phyloP scores from a whole-genome alignment of 2,329 filamentous ascomycete species.

The Fusarium goolgardi region DNA sequence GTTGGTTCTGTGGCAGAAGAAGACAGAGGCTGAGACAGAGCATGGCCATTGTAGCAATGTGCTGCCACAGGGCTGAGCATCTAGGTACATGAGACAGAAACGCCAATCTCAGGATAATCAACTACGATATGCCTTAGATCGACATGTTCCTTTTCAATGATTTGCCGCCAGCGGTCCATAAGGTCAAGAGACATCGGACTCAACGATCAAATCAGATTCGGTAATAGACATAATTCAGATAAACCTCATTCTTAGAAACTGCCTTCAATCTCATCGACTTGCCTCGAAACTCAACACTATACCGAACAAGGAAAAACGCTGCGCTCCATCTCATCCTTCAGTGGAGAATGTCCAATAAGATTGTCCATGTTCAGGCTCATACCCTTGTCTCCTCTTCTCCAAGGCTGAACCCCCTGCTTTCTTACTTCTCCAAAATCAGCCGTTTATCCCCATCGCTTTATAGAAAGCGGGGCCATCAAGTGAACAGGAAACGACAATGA shows the following conservation, averaged over 20 bases:
- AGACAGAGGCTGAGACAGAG: not conserved
- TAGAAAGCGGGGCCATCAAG: constrained; percentile 22
- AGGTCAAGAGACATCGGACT: not conserved
- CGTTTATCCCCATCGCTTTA: not conserved
- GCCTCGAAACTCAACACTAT: constrained; percentile 13
- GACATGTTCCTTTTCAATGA: not conserved
- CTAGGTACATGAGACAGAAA: not conserved
- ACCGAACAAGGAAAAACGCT: constrained; percentile 20
- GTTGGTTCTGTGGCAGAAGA: not conserved
- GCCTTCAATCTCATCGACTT: not conserved
- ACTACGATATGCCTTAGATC: constrained; percentile 12
- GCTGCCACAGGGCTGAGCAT: constrained; percentile 29
- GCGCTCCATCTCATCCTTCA: constrained; percentile 24
- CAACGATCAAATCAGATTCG: constrained; percentile 6
- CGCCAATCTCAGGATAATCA: constrained; percentile 19
- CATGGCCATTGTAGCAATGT: constrained; percentile 15
- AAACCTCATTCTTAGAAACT: not conserved
- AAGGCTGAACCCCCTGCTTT: constrained; percentile 19
- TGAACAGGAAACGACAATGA: not conserved
- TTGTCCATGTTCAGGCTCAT: not conserved
- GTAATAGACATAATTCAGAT: not conserved
- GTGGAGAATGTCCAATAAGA: constrained; percentile 22
- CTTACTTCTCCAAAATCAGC: constrained; percentile 6
- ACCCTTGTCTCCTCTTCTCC: constrained; percentile 7
- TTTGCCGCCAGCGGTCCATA: constrained; percentile 9